Conservation (phyloP, 495 filamentous ascomycete genomes). For the Pyronema omphalodes region DNA sequence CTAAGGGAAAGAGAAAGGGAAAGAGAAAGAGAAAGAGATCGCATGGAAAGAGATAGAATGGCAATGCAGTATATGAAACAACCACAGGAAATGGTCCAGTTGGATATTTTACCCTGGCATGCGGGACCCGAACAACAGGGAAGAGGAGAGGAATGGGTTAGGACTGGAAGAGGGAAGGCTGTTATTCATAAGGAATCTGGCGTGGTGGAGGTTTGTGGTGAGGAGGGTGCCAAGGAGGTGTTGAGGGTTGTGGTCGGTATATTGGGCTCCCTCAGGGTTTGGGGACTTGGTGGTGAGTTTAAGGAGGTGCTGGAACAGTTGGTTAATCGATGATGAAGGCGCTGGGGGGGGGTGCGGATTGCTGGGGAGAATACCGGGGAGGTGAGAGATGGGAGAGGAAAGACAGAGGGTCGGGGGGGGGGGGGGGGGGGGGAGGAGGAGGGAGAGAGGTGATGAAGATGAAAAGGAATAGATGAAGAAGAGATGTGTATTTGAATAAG, state of each 20-base stretch:
- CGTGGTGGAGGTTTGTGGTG: constrained; percentile 22
- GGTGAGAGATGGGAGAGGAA: not conserved
- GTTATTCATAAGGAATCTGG: constrained; percentile 17
- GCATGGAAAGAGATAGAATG: too few species aligned
- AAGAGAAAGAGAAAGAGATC: too few species aligned
- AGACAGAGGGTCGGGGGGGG: too few species aligned
- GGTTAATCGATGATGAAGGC: constrained; percentile 5
- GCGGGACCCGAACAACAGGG: too few species aligned
- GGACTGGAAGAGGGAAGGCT: constrained; percentile 18
- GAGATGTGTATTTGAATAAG: too few species aligned
- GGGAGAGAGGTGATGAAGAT: too few species aligned
- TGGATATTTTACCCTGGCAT: constrained; percentile 21
- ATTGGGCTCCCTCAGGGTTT: constrained; percentile 20
- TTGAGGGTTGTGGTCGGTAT: constrained; percentile 23
- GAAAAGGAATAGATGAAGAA: too few species aligned
- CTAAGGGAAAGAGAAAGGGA: too few species aligned
- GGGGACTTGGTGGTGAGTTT: constrained; percentile 23
- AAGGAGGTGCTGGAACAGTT: constrained; percentile 22
- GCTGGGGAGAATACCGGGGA: too few species aligned
- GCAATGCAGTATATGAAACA: too few species aligned
- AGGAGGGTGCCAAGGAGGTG: constrained; percentile 18
- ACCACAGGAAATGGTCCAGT: constrained; percentile 9
- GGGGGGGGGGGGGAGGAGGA: too few species aligned
- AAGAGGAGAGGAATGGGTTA: constrained; percentile 20
- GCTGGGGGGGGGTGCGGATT: too few species aligned